Evolutionary conservation across 1,284 basidiomycete genomes (phyloP).

Genomic region (Ceratobasidium sp.): DNA sequence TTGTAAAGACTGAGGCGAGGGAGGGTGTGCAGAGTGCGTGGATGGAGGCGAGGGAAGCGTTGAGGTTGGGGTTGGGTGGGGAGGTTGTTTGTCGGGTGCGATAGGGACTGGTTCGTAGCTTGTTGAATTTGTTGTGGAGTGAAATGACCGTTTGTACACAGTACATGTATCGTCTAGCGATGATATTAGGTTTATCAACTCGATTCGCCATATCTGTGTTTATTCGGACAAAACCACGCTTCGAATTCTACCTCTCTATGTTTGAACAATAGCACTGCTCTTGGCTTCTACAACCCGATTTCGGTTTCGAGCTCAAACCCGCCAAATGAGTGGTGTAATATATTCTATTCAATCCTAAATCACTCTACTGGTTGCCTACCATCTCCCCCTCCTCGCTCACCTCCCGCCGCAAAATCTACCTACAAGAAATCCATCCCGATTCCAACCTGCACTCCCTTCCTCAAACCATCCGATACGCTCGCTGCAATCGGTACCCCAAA

Average conservation of each 20-base stretch:
- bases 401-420: slow-evolving; percentile 4
- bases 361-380: not conserved
- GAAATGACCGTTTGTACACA: too few relatives aligned
- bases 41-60: slow-evolving; percentile 77
- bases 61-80: slow-evolving; percentile 70
- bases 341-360: slow-evolving; percentile 6
- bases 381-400: not conserved
- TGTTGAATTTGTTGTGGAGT: too few relatives aligned
- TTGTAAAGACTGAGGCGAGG: slow-evolving; percentile 74
- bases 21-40: slow-evolving; percentile 50
- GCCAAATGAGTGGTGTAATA: slow-evolving; percentile 7
- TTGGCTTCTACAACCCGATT: not conserved
- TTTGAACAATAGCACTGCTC: not conserved
- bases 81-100: slow-evolving; percentile 80
- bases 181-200: too few relatives aligned
- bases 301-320: not conserved
- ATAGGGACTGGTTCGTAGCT: slow-evolving; percentile 49
- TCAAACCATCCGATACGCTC: slow-evolving; percentile 76
- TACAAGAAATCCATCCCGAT: slow-evolving; percentile 84
- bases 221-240: too few relatives aligned
- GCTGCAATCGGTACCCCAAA: slow-evolving; percentile 89
- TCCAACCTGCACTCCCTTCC: slow-evolving; percentile 90
- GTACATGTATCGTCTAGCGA: too few relatives aligned
- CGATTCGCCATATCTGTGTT: too few relatives aligned
- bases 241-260: not conserved